Conservation (phyloP, 768 basidiomycete species). For the Stropharia rugosoannulata region DNA sequence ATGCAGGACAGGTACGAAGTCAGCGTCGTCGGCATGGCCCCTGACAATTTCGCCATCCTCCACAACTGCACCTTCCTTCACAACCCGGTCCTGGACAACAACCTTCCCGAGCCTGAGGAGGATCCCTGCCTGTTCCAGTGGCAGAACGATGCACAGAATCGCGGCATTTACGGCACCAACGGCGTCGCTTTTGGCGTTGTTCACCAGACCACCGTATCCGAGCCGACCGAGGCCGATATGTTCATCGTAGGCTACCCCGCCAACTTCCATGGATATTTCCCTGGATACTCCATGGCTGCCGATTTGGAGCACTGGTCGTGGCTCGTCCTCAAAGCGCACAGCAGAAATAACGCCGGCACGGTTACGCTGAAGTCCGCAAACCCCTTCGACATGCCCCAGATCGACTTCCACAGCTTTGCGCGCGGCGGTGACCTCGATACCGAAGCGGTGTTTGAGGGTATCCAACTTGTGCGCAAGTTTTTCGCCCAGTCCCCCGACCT, state of each 20-base stretch:
- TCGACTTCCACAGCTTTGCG: slow-evolving; percentile 4
- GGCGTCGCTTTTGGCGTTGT: slow-evolving; percentile 5
- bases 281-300: slow-evolving; percentile 4
- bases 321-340: slow-evolving; percentile 9
- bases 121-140: slow-evolving; percentile 10
- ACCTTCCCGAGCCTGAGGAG: background rate
- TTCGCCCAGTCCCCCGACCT: background rate
- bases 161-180: slow-evolving; percentile 6
- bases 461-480: slow-evolving; percentile 8
- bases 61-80: slow-evolving; percentile 6
- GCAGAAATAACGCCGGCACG: slow-evolving; percentile 9
- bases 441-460: slow-evolving; percentile 3
- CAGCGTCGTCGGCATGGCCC: slow-evolving; percentile 1
- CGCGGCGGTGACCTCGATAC: slow-evolving; percentile 3
- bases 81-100: background rate
- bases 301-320: slow-evolving; percentile 7
- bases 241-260: slow-evolving; percentile 6
- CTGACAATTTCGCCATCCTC: slow-evolving; percentile 1
- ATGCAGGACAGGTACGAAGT: slow-evolving; percentile 40
- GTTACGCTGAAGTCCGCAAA: slow-evolving; percentile 4
- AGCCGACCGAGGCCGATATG: slow-evolving; percentile 2
- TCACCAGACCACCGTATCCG: slow-evolving; percentile 3
- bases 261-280: slow-evolving; percentile 9
- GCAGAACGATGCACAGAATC: slow-evolving; percentile 1
- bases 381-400: slow-evolving; percentile 4